Base-by-base conservation (phyloP, 225 moss, liverwort and hornwort genomes). In the Takakia lepidozioides region DNA sequence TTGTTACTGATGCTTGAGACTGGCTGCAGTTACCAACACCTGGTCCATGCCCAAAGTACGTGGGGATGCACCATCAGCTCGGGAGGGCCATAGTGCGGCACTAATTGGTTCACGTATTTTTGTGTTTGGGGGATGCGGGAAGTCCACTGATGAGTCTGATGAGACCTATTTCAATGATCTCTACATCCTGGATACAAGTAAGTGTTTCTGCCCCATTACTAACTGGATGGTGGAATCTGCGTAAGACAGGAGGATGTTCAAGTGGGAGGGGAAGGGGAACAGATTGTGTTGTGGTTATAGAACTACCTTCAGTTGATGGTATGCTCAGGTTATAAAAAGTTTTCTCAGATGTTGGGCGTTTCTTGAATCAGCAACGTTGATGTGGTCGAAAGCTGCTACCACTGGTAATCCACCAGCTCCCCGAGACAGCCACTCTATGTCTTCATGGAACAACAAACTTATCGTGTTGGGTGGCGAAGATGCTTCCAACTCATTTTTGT, bases 81-180 rank as follows among this genome's bases (percentile, higher is more conserved):
- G 91, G 22, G 98, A 98, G 66, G 98, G 98, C 15, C 98, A 98
- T 65, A 85, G 87, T 62, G 85, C 91, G 23, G 87, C 98, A 36
- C 77, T 85, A 18, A 83, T 98, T 51, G 83, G 87, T 27, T 54
- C 51, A 3, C 83, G 85, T 29, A 67, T 98, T 58, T 88, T 85
- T 45, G 68, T 91, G 56, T 98, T 98, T 70, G 98, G 98, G 28
- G 98, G 98, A 48, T 98, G 98, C 48, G 98, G 98, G 21, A 98
- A 82, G 75, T 63, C 78, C 26, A 84, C 80, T 9, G 91, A 98
- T 62, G 87, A 82, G 27, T 72, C 80, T 39, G 85, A 98, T 61
- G 98, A 91, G 66, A 78, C 85, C 8, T 98, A 98, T 40, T 93
- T 83, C 57, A 98, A 98, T n/a, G 98, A 98, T 51, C 71, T 87